phyloP scores from a whole-genome alignment of 805 yeast species.

The Yarrowia sp. region DNA sequence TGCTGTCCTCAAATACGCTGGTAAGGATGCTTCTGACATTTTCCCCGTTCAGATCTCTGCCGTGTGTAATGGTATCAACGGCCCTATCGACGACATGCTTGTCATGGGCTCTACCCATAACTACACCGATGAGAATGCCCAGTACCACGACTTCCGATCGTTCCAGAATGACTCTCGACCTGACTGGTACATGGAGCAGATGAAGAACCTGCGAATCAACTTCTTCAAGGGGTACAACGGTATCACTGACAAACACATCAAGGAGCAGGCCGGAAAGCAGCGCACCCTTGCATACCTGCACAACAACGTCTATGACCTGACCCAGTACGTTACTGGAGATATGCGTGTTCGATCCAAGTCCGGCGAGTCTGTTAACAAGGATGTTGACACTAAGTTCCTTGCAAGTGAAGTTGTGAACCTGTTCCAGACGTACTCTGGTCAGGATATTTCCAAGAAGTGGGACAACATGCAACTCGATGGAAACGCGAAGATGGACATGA shows the following conservation, averaged over 20 bases:
- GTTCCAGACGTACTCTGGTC: conserved; percentile 39
- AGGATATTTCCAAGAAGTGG: conserved; percentile 37
- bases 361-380: conserved; percentile 32
- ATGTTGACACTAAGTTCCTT: conserved; percentile 37
- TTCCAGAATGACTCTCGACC: conserved; percentile 42
- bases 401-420: conserved; percentile 35
- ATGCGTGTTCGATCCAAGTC: conserved; percentile 36
- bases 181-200: conserved; percentile 43
- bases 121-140: conserved; percentile 41
- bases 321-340: conserved; percentile 40
- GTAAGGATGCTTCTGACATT: conserved; percentile 38
- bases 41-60: conserved; percentile 44
- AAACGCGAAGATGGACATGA: conserved; percentile 32
- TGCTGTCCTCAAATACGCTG: conserved; percentile 41
- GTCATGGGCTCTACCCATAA: conserved; percentile 36
- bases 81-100: conserved; percentile 36
- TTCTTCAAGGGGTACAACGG: conserved; percentile 41
- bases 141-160: conserved; percentile 43
- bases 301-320: conserved; percentile 42
- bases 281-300: conserved; percentile 37
- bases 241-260: conserved; percentile 37
- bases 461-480: conserved; percentile 33
- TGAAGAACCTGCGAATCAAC: conserved; percentile 38
- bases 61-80: conserved; percentile 39
- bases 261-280: conserved; percentile 31